Evolutionary conservation across 768 basidiomycete genomes (phyloP).

Genomic region (Leccinum disarticulatum): DNA sequence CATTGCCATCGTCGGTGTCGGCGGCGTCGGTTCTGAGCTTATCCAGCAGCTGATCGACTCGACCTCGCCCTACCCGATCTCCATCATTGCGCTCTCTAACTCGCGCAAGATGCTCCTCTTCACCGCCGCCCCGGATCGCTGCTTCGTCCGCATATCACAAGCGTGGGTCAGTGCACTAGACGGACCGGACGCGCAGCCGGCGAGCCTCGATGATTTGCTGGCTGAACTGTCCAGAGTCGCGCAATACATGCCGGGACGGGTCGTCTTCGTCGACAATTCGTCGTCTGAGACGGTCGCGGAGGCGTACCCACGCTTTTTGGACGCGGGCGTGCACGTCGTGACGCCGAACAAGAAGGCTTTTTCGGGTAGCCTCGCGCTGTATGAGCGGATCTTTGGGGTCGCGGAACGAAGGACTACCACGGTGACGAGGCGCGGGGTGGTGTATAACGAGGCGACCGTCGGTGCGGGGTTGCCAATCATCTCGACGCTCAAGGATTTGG

Average conservation of each 20-base stretch:
- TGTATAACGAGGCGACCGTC: slow-evolving; percentile 88
- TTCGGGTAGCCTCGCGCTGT: slow-evolving; percentile 69
- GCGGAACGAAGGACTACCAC: not conserved
- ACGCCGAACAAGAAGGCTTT: slow-evolving; percentile 99
- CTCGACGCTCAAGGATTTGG: slow-evolving; percentile 86
- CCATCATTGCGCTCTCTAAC: slow-evolving; percentile 66
- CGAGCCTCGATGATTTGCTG: slow-evolving; percentile 40
- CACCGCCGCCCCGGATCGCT: slow-evolving; percentile 32
- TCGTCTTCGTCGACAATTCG: slow-evolving; percentile 88
- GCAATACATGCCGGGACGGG: slow-evolving; percentile 43
- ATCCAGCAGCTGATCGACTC: slow-evolving; percentile 70
- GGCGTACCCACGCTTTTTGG: slow-evolving; percentile 78
- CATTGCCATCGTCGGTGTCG: slow-evolving; percentile 87
- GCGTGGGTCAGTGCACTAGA: slow-evolving; percentile 51
- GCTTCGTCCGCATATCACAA: not conserved
- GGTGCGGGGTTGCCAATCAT: slow-evolving; percentile 95
- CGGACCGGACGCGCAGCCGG: slow-evolving; percentile 31
- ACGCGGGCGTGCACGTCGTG: slow-evolving; percentile 78
- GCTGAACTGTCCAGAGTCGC: slow-evolving; percentile 47
- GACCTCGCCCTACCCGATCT: slow-evolving; percentile 55
- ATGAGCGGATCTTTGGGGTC: slow-evolving; percentile 61
- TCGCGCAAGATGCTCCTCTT: slow-evolving; percentile 61
- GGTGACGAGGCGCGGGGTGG: slow-evolving; percentile 46
- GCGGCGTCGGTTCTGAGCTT: slow-evolving; percentile 89
- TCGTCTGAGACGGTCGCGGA: slow-evolving; percentile 79